phyloP scores from a whole-genome alignment of 805 yeast genomes.

The Torulaspora quercuum region DNA sequence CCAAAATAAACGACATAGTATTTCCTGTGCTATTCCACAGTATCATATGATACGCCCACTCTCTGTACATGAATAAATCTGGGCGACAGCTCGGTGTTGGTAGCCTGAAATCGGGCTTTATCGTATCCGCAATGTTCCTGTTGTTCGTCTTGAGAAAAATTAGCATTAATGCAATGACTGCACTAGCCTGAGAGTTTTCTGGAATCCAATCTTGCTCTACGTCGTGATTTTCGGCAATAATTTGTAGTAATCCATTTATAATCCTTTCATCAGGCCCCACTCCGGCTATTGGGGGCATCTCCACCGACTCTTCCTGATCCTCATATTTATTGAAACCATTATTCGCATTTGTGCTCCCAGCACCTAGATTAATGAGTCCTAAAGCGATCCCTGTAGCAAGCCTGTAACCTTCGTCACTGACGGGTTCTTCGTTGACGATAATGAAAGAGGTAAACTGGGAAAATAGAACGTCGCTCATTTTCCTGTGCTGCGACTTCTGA shows the following conservation, averaged over 20 bases:
- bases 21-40: constrained; percentile 65
- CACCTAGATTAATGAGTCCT: constrained; percentile 80
- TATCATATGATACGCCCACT: constrained; percentile 60
- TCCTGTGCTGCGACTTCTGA: constrained; percentile 69
- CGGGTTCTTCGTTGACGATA: constrained; percentile 50
- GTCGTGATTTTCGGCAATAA: constrained; percentile 23
- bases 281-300: constrained; percentile 2
- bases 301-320: constrained; percentile 55
- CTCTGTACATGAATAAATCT: constrained; percentile 63
- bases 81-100: constrained; percentile 51
- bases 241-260: constrained; percentile 44
- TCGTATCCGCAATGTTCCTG: constrained; percentile 51
- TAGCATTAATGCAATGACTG: constrained; percentile 69
- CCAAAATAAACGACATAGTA: constrained; percentile 32
- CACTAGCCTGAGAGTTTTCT: constrained; percentile 53
- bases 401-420: constrained; percentile 74
- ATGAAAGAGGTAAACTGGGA: constrained; percentile 57
- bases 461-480: constrained; percentile 77
- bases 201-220: constrained; percentile 32
- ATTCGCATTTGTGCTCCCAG: constrained; percentile 45
- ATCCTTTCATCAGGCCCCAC: constrained; percentile 27
- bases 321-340: constrained; percentile 50
- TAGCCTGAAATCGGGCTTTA: constrained; percentile 56
- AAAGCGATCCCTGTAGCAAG: constrained; percentile 84
- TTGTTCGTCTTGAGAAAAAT: constrained; percentile 69